phyloP scores from a whole-genome alignment of 2,329 filamentous ascomycete species.

The Graphium sp. region DNA sequence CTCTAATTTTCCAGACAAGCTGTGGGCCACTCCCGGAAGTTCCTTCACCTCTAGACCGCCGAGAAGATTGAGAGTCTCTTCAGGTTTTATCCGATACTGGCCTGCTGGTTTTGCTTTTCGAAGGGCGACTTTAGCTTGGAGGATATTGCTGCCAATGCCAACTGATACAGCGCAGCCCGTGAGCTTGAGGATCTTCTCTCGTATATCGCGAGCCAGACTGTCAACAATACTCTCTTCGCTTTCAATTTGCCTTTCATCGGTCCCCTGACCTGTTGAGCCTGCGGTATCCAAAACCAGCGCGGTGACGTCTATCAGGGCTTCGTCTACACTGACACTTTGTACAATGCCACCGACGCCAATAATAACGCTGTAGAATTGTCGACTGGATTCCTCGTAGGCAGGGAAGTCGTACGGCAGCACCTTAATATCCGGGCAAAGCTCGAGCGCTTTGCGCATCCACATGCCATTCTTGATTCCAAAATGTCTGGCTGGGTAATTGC shows the following conservation, averaged over 20 bases:
- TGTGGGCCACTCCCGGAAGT: conserved; percentile 83
- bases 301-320: conserved; percentile 78
- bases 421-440: conserved; percentile 71
- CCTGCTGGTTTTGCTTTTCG: conserved; percentile 89
- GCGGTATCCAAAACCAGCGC: conserved; percentile 46
- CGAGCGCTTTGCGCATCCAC: conserved; percentile 91
- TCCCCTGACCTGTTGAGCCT: conserved; percentile 44
- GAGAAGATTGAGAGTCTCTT: conserved; percentile 62
- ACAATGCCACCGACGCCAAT: conserved; percentile 65
- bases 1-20: conserved; percentile 73
- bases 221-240: too few relatives aligned
- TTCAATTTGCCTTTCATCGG: conserved; percentile 51
- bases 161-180: conserved; percentile 84
- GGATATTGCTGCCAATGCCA: conserved; percentile 78
- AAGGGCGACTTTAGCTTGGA: conserved; percentile 81
- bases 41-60: conserved; percentile 62
- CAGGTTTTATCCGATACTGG: conserved; percentile 73
- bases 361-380: conserved; percentile 73
- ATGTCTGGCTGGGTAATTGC: conserved; percentile 79
- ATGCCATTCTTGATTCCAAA: conserved; percentile 93
- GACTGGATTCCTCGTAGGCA: conserved; percentile 83
- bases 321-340: conserved; percentile 94
- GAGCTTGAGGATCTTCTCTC: conserved; percentile 51
- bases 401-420: conserved; percentile 93
- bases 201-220: conserved; percentile 47